Conservation (phyloP, 768 basidiomycete species). For the Tylopilus vinaceipallidus region DNA sequence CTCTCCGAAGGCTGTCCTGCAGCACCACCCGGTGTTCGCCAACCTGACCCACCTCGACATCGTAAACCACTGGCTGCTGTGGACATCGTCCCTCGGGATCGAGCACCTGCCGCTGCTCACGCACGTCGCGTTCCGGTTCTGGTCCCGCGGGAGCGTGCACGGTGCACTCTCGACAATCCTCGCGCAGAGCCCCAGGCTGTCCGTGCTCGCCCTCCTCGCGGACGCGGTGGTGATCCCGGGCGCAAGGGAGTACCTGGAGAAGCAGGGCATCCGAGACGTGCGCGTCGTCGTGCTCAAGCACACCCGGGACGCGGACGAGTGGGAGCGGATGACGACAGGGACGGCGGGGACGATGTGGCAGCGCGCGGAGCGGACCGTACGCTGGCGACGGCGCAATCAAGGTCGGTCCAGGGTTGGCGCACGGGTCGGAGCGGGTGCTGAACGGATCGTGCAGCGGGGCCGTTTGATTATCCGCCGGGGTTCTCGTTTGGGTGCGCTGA, state of each 20-base stretch:
- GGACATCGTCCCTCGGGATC: slow-evolving; percentile 17
- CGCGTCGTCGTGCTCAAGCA: slow-evolving; percentile 18
- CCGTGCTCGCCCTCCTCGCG: slow-evolving; percentile 9
- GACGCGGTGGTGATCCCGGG: slow-evolving; percentile 4
- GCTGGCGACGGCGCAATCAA: slow-evolving; percentile 9
- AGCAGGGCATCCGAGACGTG: slow-evolving; percentile 4
- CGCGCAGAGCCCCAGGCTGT: not conserved
- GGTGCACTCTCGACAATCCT: slow-evolving; percentile 6
- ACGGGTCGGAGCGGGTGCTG: not conserved
- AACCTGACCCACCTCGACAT: slow-evolving; percentile 20
- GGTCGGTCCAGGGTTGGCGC: slow-evolving; percentile 2
- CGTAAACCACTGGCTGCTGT: slow-evolving; percentile 20
- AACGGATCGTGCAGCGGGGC: slow-evolving; percentile 3
- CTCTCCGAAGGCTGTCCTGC: not conserved
- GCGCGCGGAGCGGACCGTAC: slow-evolving; percentile 8
- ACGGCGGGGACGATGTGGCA: slow-evolving; percentile 12
- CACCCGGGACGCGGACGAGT: slow-evolving; percentile 10
- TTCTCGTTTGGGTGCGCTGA: not conserved
- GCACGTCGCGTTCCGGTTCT: slow-evolving; percentile 16
- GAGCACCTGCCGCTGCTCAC: slow-evolving; percentile 12
- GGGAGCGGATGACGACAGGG: slow-evolving; percentile 11
- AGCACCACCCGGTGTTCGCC: slow-evolving; percentile 10
- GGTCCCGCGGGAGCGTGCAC: slow-evolving; percentile 11
- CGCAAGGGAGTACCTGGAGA: slow-evolving; percentile 9
- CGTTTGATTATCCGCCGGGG: slow-evolving; percentile 10